Evolutionary conservation across 805 yeast genomes (phyloP).

Genomic region (Starmerella apicola): DNA sequence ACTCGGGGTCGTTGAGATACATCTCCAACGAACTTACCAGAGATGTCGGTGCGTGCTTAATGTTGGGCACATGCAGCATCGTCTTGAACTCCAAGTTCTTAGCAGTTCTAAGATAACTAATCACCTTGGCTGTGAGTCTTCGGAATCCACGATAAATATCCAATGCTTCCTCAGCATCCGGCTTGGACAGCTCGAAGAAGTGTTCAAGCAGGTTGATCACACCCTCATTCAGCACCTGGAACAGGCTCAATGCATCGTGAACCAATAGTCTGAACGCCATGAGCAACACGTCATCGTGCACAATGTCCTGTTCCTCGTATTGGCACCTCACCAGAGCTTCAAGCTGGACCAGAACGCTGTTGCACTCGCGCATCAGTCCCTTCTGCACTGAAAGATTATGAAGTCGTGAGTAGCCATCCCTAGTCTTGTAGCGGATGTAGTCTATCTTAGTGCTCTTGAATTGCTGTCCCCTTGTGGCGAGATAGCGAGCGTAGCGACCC

Average conservation of each 20-base stretch:
- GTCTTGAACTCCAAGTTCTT: constrained; percentile 79
- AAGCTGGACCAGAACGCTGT: constrained; percentile 73
- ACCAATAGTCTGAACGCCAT: constrained; percentile 80
- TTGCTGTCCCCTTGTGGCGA: constrained; percentile 56
- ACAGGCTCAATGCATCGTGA: constrained; percentile 74
- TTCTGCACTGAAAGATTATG: constrained; percentile 54
- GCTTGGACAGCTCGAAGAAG: constrained; percentile 80
- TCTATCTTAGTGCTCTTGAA: constrained; percentile 54
- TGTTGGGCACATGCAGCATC: constrained; percentile 84
- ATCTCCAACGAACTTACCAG: constrained; percentile 77
- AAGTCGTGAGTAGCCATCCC: constrained; percentile 44
- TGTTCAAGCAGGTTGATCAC: constrained; percentile 88
- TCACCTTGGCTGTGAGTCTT: constrained; percentile 73
- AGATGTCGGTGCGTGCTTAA: constrained; percentile 94
- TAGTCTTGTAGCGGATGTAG: constrained; percentile 51
- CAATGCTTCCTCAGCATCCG: constrained; percentile 78
- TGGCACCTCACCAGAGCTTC: constrained; percentile 60
- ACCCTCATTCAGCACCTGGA: constrained; percentile 88
- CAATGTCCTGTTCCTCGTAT: constrained; percentile 60
- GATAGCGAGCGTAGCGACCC: constrained; percentile 57
- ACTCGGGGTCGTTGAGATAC: constrained; percentile 74
- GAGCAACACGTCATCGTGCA: constrained; percentile 70
- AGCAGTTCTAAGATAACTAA: constrained; percentile 76
- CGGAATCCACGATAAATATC: constrained; percentile 76
- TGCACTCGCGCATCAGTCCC: constrained; percentile 75